These are phyloP conservation scores for Penicillium vulpinum DNA, from an alignment of 2,329 filamentous ascomycete genomes.

Conservation along the genomic window DNA sequence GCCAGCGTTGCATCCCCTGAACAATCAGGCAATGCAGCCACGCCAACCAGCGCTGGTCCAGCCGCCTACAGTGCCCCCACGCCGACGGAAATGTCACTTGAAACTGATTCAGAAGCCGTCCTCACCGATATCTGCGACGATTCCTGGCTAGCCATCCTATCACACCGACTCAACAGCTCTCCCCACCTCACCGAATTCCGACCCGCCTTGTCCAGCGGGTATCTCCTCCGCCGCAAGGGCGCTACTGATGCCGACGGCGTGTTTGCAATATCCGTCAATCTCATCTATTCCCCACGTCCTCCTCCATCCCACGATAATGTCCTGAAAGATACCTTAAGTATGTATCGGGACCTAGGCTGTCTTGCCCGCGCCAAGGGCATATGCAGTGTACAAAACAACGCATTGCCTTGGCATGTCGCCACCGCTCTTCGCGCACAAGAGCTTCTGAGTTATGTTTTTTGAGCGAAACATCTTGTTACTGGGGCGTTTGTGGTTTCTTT, in stretches of 20 bases:
- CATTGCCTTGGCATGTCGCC: constrained; percentile 52
- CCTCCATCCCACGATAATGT: constrained; percentile 35
- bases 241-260: constrained; percentile 44
- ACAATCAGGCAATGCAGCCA: constrained; percentile 43
- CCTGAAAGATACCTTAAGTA: constrained; percentile 44
- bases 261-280: constrained; percentile 43
- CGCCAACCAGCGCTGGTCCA: constrained; percentile 32
- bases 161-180: constrained; percentile 48
- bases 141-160: constrained; percentile 59
- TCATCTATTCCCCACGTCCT: constrained; percentile 39
- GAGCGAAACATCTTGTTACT: constrained; percentile 11
- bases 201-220: constrained; percentile 48
- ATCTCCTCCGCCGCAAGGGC: constrained; percentile 49
- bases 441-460: constrained; percentile 44
- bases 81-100: constrained; percentile 35
- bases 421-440: constrained; percentile 46
- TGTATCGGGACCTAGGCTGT: constrained; percentile 48
- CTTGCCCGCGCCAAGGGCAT: constrained; percentile 46
- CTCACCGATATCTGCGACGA: constrained; percentile 61
- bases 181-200: constrained; percentile 44
- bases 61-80: constrained; percentile 41
- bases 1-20: constrained; percentile 43
- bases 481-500: constrained; percentile 11
- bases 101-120: constrained; percentile 57
- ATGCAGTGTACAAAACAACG: constrained; percentile 41